Conservation (phyloP, 352 stramenopile species). For the Globisporangium alternatum region DNA sequence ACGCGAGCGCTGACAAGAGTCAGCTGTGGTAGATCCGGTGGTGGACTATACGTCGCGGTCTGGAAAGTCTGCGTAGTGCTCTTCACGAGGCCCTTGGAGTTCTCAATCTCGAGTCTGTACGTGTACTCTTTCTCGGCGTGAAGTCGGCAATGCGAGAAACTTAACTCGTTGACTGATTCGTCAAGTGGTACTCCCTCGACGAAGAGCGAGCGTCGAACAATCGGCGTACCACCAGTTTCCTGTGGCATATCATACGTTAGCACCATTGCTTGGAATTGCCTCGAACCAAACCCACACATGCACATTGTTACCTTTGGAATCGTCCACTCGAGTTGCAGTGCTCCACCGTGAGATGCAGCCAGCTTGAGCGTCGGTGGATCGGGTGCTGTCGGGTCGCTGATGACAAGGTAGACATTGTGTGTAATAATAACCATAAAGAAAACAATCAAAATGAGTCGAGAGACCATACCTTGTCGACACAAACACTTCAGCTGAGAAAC, state of each 20-base stretch:
- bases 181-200: slow-evolving; percentile 26
- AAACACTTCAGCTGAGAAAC: slow-evolving; percentile 17
- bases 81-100: slow-evolving; percentile 28
- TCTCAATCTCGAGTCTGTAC: slow-evolving; percentile 50
- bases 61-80: slow-evolving; percentile 23
- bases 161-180: slow-evolving; percentile 15
- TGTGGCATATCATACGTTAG: slow-evolving; percentile 7
- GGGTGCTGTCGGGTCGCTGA: slow-evolving; percentile 24
- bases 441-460: neutral
- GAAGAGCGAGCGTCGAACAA: slow-evolving; percentile 34
- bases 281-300: slow-evolving; percentile 1
- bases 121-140: slow-evolving; percentile 22
- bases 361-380: slow-evolving; percentile 25
- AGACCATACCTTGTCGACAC: slow-evolving; percentile 22
- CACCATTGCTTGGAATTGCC: neutral
- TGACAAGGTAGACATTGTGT: neutral
- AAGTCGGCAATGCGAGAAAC: slow-evolving; percentile 40
- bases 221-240: slow-evolving; percentile 39
- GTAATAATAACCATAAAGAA: neutral
- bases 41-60: slow-evolving; percentile 17
- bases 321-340: slow-evolving; percentile 31
- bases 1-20: slow-evolving; percentile 7
- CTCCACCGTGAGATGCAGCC: slow-evolving; percentile 25
- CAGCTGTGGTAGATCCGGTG: slow-evolving; percentile 20
- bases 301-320: slow-evolving; percentile 29